Evolutionary conservation across 2,329 filamentous ascomycete genomes (phyloP), one percentile per base, ranked within the genome.

Genomic region (Fusarium chaquense): DNA sequence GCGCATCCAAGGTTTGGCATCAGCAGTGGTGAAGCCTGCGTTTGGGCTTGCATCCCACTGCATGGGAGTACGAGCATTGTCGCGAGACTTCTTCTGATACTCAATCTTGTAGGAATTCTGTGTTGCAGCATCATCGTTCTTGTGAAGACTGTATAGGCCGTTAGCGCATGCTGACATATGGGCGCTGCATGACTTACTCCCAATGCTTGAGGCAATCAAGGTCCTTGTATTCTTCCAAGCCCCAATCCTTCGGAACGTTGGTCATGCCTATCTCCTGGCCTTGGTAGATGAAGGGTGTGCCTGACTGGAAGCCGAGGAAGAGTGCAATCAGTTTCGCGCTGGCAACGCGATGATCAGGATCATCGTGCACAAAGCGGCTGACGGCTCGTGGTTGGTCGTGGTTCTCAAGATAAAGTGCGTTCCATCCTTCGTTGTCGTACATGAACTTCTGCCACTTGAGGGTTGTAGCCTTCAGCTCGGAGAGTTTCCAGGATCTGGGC

Each of bases 31-130:
- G 80, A 93, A 94, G 13, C 91, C 91, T 0, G 83, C 90, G 63
- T 93, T 85, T 0, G 80, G 74, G 2, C 79, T 81, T n/a, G 78
- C 74, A 65, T 88, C 83, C 91, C 91, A 94, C 75, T 93, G 90
- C 78, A 94, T 89, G 0, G 91, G 91, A 1, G 89, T 89, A 46
- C 91, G 84, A 10, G 87, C 88, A 76, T 94, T 91, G 77, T 94
- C 91, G 24, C 91, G 79, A 10, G 85, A 88, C 75, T 89, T 88
- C 67, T 83, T 81, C 64, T 87, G 85, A 73, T 89, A 82, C n/a
- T 86, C 82, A 10, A 69, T 67, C 63, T 65, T 82, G 71, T 77
- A 77, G 22, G 78, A 75, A 11, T 77, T 73, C 35, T 81, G 77
- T 33, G 79, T 78, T 52, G 80, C 76, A 54, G 77, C 79, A 71